A percentile compares a stretch with the other conserved stretches of the same genome.
These are phyloP conservation scores for Colletotrichum lindemuthianum DNA, from an alignment of 2,329 filamentous ascomycete species.

Conservation along the genomic window DNA sequence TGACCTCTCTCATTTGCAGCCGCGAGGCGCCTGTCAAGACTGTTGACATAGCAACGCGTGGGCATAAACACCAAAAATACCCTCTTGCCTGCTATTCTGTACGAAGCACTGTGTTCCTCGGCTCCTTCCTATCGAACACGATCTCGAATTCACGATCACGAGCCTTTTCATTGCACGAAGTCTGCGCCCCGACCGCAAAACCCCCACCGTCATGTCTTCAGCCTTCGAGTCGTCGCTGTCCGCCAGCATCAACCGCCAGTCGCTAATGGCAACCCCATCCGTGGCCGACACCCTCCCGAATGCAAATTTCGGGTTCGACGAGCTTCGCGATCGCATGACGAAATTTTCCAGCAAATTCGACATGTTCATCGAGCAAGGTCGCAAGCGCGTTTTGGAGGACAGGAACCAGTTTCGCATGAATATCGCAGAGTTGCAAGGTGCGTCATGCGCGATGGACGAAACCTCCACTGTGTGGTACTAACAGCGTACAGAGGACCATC, in stretches of 20 bases:
- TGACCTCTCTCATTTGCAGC: too few species aligned
- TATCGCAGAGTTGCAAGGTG: conserved; percentile 90
- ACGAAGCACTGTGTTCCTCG: conserved; percentile 1
- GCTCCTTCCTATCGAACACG: conserved; percentile 6
- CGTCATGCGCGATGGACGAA: conserved; percentile 34
- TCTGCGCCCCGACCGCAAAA: too few species aligned
- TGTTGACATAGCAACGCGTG: conserved; percentile 35
- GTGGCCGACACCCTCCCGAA: conserved; percentile 84
- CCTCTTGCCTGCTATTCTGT: background rate
- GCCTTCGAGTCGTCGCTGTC: conserved; percentile 77
- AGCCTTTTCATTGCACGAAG: background rate
- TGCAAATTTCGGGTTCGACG: conserved; percentile 96
- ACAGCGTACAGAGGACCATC: conserved; percentile 78
- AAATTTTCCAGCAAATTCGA: conserved; percentile 93
- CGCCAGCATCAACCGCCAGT: conserved; percentile 67
- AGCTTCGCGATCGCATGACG: conserved; percentile 93
- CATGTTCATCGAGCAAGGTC: conserved; percentile 89
- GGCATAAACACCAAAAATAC: conserved; percentile 31
- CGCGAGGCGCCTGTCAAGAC: background rate
- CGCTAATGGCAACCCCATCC: conserved; percentile 68
- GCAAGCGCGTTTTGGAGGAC: conserved; percentile 90
- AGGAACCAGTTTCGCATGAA: conserved; percentile 94
- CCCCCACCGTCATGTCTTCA: conserved; percentile 57
- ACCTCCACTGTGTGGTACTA: background rate
- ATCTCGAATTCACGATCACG: background rate